Percentiles rank a stretch among this genome's conserved stretches.
Conservation (phyloP, 768 basidiomycete genomes). For the Panus rudis region DNA sequence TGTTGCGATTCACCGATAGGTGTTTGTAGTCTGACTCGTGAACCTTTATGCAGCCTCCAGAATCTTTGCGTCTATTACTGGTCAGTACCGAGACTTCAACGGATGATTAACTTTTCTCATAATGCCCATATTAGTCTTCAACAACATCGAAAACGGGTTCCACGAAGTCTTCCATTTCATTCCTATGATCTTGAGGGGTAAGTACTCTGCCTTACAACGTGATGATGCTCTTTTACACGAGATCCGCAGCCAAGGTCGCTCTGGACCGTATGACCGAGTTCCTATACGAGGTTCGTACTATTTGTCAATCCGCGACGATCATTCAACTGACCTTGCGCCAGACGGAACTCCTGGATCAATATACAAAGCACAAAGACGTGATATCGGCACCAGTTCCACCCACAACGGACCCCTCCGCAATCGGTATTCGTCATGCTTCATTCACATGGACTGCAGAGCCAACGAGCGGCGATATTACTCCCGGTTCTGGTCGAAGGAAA, state of each 20-base stretch:
- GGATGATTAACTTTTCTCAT: background rate
- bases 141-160: background rate
- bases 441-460: conserved; percentile 3
- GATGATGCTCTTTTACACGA: background rate
- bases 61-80: conserved; percentile 5
- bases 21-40: background rate
- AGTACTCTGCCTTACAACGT: background rate
- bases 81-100: background rate
- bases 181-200: conserved; percentile 7
- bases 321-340: background rate
- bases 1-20: background rate
- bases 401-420: background rate
- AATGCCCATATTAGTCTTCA: background rate
- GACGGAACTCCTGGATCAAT: conserved; percentile 7
- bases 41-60: conserved; percentile 1
- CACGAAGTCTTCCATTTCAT: conserved; percentile 5
- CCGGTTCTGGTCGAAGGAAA: background rate
- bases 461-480: background rate
- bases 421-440: background rate
- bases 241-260: conserved; percentile 10
- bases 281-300: conserved; percentile 5
- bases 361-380: background rate
- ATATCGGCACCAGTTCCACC: background rate
- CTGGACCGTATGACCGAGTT: conserved; percentile 11
- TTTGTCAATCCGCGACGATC: background rate